These are phyloP conservation scores for Ophiocordyceps unilateralis DNA, from an alignment of 2,329 filamentous ascomycete genomes.

Conservation along the genomic window DNA sequence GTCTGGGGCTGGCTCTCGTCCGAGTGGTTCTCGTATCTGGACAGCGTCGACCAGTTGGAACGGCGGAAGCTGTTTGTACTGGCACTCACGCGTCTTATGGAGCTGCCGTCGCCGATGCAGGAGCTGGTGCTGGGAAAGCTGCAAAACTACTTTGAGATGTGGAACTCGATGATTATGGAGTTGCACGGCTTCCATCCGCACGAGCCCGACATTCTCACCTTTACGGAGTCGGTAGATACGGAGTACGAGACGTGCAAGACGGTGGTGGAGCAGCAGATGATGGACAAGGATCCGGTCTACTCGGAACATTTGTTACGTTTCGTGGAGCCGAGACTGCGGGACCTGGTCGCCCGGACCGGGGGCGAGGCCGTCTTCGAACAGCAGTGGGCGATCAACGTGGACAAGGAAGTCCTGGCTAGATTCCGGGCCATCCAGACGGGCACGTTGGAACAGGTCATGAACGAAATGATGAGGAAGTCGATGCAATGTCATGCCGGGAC, in stretches of 20 bases:
- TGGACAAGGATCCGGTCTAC: conserved; percentile 48
- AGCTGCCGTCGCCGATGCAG: conserved; percentile 40
- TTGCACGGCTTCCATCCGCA: conserved; percentile 42
- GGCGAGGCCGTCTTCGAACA: conserved; percentile 49
- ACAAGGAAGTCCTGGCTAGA: conserved; percentile 50
- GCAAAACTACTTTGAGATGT: conserved; percentile 60
- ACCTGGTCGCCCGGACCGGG: conserved; percentile 40
- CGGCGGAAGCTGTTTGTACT: conserved; percentile 57
- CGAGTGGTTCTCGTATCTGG: conserved; percentile 54
- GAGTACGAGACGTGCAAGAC: conserved; percentile 42
- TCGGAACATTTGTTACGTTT: conserved; percentile 46
- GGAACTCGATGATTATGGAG: conserved; percentile 53
- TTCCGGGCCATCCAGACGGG: conserved; percentile 26
- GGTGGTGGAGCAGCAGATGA: conserved; percentile 33
- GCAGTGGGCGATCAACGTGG: conserved; percentile 57
- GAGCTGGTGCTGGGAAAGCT: conserved; percentile 41
- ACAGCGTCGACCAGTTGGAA: conserved; percentile 46
- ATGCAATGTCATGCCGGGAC: background rate
- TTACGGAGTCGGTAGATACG: conserved; percentile 20
- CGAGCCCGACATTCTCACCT: conserved; percentile 33
- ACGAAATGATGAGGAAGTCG: background rate
- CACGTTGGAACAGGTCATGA: background rate
- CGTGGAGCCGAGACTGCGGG: conserved; percentile 42
- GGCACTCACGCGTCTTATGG: conserved; percentile 53
- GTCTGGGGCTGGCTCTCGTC: conserved; percentile 42